Percentiles rank a stretch among this genome's conserved stretches.
Conservation (phyloP, 805 yeast genomes). For the Blastobotrys terrestris region DNA sequence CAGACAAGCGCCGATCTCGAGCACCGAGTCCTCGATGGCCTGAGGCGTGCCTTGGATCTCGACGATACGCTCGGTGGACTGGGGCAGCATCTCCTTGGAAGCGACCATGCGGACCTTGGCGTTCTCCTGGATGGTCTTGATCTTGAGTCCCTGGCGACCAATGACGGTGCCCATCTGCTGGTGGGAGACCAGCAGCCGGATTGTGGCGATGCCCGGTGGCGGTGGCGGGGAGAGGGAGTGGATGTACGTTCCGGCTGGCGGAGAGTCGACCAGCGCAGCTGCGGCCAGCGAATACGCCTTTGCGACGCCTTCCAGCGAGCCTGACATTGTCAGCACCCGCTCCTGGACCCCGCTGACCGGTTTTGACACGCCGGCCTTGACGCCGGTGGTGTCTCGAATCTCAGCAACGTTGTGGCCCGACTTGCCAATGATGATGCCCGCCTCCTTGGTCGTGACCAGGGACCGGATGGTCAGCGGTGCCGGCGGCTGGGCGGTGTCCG, state of each 20-base stretch:
- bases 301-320: constrained; percentile 62
- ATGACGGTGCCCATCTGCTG: constrained; percentile 84
- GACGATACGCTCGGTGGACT: constrained; percentile 77
- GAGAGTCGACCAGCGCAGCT: constrained; percentile 50
- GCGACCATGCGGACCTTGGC: constrained; percentile 78
- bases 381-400: constrained; percentile 66
- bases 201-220: constrained; percentile 45
- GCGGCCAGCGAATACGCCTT: constrained; percentile 67
- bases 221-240: constrained; percentile 47
- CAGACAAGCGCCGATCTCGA: constrained; percentile 60
- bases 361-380: constrained; percentile 82
- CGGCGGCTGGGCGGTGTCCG: constrained; percentile 1
- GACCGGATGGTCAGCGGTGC: constrained; percentile 36
- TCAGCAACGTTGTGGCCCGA: constrained; percentile 73
- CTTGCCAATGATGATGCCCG: constrained; percentile 85
- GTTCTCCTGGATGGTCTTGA: constrained; percentile 67
- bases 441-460: constrained; percentile 75
- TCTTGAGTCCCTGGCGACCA: constrained; percentile 76
- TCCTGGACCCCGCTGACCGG: constrained; percentile 76
- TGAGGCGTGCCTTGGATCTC: constrained; percentile 78
- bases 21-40: constrained; percentile 50
- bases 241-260: constrained; percentile 47
- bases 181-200: constrained; percentile 74
- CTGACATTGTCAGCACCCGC: constrained; percentile 73
- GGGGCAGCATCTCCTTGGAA: constrained; percentile 73